These are phyloP conservation scores for Rhodofomes roseus DNA, from an alignment of 1,284 basidiomycete genomes.

Conservation along the genomic window DNA sequence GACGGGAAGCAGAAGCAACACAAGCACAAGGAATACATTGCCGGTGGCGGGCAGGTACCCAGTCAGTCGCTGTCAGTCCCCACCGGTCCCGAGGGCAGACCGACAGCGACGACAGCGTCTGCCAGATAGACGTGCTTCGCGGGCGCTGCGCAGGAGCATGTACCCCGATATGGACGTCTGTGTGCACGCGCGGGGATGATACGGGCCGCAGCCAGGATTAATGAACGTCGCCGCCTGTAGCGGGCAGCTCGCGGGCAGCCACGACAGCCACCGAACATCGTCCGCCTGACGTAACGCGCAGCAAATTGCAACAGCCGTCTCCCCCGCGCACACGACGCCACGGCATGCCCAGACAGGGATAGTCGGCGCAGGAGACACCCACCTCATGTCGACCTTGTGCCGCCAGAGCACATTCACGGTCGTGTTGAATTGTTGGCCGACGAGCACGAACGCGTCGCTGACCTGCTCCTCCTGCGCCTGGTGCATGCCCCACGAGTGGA, in stretches of 20 bases:
- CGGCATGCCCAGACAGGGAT: not conserved
- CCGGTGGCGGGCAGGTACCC: not conserved
- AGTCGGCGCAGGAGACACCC: conserved; percentile 22
- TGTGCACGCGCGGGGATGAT: not conserved
- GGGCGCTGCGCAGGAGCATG: not conserved
- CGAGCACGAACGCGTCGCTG: conserved; percentile 87
- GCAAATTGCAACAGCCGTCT: not conserved
- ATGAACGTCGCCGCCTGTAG: not conserved
- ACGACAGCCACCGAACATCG: not conserved
- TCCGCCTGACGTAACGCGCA: not conserved
- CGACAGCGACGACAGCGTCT: not conserved
- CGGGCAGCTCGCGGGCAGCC: not conserved
- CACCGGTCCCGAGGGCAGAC: not conserved
- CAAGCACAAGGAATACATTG: not conserved
- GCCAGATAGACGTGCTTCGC: not conserved
- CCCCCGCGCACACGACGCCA: not conserved
- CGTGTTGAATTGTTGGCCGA: conserved; percentile 92
- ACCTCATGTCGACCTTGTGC: conserved; percentile 83
- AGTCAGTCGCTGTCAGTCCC: not conserved
- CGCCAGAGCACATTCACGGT: conserved; percentile 79
- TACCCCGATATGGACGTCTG: not conserved
- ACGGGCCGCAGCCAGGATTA: not conserved
- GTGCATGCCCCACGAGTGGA: conserved; percentile 73
- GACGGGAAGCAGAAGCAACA: not conserved
- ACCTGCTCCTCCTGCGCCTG: conserved; percentile 75